Conservation (phyloP, 2,329 filamentous ascomycete species). For the Sporothrix curviconia region DNA sequence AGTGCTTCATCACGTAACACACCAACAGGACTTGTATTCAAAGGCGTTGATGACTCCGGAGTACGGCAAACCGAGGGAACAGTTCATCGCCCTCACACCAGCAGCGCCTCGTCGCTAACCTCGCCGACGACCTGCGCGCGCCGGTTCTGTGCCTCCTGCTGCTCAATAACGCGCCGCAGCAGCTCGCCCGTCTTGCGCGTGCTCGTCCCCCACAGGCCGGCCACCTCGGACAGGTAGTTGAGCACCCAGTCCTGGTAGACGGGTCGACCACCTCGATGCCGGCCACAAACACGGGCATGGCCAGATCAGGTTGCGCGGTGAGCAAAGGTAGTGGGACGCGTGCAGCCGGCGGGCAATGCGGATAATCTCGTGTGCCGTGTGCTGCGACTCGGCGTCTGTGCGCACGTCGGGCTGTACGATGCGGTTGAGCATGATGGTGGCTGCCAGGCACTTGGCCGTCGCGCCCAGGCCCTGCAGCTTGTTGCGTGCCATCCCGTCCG, state of each 20-base stretch:
- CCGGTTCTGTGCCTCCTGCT: neutral
- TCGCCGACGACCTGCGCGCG: conserved; percentile 10
- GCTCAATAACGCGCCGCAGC: conserved; percentile 9
- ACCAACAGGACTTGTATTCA: no score
- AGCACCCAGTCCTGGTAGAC: conserved; percentile 22
- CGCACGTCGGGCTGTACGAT: neutral
- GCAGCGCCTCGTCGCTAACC: no score
- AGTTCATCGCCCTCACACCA: no score
- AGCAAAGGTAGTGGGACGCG: neutral
- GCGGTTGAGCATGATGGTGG: conserved; percentile 12
- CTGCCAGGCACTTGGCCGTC: conserved; percentile 7
- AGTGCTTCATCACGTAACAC: no score
- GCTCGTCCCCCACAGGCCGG: conserved; percentile 15
- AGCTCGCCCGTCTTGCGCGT: conserved; percentile 7
- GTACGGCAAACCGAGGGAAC: no score
- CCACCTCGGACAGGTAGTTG: conserved; percentile 9
- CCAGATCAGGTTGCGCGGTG: conserved; percentile 18
- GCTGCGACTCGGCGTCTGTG: conserved; percentile 14
- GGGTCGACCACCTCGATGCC: conserved; percentile 22
- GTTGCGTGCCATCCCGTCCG: conserved; percentile 5
- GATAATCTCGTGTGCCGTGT: conserved; percentile 7
- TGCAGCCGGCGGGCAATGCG: conserved; percentile 12
- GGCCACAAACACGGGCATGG: conserved; percentile 21
- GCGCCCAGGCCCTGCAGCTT: conserved; percentile 11
- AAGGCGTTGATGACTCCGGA: no score